Conservation (phyloP, 2,329 filamentous ascomycete species). For the Fonsecaea pugnacius region DNA sequence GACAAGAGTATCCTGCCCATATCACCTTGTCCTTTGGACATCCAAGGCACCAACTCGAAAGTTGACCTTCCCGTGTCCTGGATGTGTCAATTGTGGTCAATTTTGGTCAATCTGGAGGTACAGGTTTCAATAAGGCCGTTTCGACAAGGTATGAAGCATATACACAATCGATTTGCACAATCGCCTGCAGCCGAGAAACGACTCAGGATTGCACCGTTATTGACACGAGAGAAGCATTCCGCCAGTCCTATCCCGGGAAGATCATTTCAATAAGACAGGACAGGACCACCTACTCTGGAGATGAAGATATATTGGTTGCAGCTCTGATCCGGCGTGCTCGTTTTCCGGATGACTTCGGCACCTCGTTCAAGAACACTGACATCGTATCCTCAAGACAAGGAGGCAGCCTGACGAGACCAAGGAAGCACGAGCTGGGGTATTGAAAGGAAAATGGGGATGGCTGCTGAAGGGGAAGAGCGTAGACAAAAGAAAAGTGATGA, state of each 20-base stretch:
- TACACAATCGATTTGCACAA: neutral
- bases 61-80: neutral
- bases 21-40: neutral
- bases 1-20: neutral
- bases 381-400: neutral
- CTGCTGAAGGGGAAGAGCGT: neutral
- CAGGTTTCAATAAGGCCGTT: neutral
- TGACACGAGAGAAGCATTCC: neutral
- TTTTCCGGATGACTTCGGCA: neutral
- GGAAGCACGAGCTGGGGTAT: neutral
- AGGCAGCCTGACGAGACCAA: neutral
- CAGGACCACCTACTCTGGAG: neutral
- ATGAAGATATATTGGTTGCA: neutral
- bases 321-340: neutral
- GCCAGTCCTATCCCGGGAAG: neutral
- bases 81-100: neutral
- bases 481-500: neutral
- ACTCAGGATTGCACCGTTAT: neutral
- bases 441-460: neutral
- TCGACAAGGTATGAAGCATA: neutral
- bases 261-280: neutral
- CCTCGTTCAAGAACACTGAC: neutral
- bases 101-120: neutral
- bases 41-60: neutral
- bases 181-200: neutral